Evolutionary conservation across 2,329 filamentous ascomycete species (phyloP).

Genomic region (Ceratocystis destructans): DNA sequence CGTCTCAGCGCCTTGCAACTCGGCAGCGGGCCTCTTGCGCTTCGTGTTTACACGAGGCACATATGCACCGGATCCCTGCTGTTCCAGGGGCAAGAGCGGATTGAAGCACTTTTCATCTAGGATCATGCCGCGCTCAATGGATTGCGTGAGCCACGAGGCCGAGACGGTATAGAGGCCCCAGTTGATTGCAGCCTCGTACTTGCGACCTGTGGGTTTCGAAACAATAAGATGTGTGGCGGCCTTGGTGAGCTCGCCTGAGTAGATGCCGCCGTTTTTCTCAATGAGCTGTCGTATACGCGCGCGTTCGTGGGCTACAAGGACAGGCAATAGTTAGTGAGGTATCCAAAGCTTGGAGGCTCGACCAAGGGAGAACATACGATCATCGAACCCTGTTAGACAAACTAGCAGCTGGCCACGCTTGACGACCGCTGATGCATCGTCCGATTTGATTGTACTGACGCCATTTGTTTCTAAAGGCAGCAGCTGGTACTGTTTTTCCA

Average conservation of each 20-base stretch:
- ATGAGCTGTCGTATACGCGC: slow-evolving; percentile 56
- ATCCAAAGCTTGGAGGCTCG: not conserved
- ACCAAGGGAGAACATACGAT: slow-evolving; percentile 27
- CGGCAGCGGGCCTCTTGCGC: slow-evolving; percentile 10
- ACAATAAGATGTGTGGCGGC: slow-evolving; percentile 80
- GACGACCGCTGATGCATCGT: slow-evolving; percentile 20
- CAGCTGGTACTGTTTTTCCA: slow-evolving; percentile 55
- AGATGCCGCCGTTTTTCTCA: slow-evolving; percentile 59
- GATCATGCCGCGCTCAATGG: slow-evolving; percentile 73
- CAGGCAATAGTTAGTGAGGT: not conserved
- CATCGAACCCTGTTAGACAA: slow-evolving; percentile 45
- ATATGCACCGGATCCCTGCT: slow-evolving; percentile 59
- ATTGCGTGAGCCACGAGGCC: slow-evolving; percentile 74
- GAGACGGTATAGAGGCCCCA: slow-evolving; percentile 75
- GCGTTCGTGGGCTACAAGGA: slow-evolving; percentile 44
- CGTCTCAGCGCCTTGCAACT: slow-evolving; percentile 32
- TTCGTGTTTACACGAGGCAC: slow-evolving; percentile 1
- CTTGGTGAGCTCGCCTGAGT: slow-evolving; percentile 77
- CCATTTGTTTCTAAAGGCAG: slow-evolving; percentile 47
- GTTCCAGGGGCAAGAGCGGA: slow-evolving; percentile 51
- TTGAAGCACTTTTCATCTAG: slow-evolving; percentile 78
- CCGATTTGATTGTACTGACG: slow-evolving; percentile 26
- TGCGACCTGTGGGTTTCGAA: slow-evolving; percentile 64
- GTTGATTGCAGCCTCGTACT: slow-evolving; percentile 72
- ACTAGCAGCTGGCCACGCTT: slow-evolving; percentile 34